Evolutionary conservation across 306 rosid species (phyloP).

Genomic region (Begonia fuchsioides): DNA sequence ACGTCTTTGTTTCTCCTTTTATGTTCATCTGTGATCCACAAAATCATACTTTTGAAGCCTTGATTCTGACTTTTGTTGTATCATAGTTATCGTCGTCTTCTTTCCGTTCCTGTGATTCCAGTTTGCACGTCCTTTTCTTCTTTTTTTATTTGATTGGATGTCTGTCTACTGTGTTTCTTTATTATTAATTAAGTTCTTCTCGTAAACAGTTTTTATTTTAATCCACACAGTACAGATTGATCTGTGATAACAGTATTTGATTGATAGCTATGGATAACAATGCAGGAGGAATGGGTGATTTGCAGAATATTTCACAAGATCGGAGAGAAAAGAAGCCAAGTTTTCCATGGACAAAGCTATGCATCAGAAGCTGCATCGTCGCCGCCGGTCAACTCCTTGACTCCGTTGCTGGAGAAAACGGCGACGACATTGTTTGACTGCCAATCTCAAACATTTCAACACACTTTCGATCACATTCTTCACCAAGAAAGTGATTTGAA

Average conservation of each 20-base stretch:
- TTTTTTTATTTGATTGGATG: too few relatives aligned
- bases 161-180: too few relatives aligned
- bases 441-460: constrained; percentile 1
- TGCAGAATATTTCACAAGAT: constrained; percentile 63
- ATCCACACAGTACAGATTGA: too few relatives aligned
- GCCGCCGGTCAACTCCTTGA: constrained; percentile 10
- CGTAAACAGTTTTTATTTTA: too few relatives aligned
- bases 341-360: constrained; percentile 13
- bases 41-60: too few relatives aligned
- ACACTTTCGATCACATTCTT: constrained; percentile 13
- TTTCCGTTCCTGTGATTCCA: not conserved
- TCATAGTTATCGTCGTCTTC: too few relatives aligned
- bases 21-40: too few relatives aligned
- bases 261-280: too few relatives aligned
- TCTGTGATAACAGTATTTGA: too few relatives aligned
- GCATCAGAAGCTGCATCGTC: constrained; percentile 6
- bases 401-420: constrained; percentile 20
- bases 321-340: constrained; percentile 32
- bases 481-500: not conserved
- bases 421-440: constrained; percentile 10
- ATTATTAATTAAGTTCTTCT: too few relatives aligned
- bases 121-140: too few relatives aligned
- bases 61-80: not conserved
- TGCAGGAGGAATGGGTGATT: constrained; percentile 83
- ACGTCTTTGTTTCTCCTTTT: too few relatives aligned